These are phyloP conservation scores for Apiotrichum laibachii DNA, from an alignment of 1,284 basidiomycete genomes.

Conservation along the genomic window DNA sequence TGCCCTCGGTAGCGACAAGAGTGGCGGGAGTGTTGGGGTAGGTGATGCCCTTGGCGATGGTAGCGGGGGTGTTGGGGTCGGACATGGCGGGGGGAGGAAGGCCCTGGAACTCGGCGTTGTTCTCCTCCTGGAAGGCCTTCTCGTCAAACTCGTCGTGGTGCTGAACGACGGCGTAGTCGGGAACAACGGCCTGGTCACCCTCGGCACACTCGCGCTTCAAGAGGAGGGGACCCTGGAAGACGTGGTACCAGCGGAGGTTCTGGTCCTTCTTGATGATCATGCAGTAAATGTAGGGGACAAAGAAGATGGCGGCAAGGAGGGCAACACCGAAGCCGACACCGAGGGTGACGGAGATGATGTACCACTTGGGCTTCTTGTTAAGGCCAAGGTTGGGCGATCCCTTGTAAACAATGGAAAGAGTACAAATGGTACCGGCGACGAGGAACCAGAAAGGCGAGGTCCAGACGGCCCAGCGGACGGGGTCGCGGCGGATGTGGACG, in stretches of 20 bases:
- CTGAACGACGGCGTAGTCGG: constrained; percentile 38
- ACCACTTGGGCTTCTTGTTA: constrained; percentile 43
- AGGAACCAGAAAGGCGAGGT: constrained; percentile 54
- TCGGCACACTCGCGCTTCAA: constrained; percentile 44
- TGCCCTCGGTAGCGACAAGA: constrained; percentile 5
- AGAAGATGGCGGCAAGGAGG: constrained; percentile 51
- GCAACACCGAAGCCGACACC: constrained; percentile 50
- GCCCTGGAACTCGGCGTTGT: constrained; percentile 13
- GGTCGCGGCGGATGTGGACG: constrained; percentile 50
- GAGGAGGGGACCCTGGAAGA: constrained; percentile 52
- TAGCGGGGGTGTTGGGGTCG: constrained; percentile 2
- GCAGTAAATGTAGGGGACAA: constrained; percentile 54
- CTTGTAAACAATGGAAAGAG: constrained; percentile 52
- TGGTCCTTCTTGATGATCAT: constrained; percentile 53
- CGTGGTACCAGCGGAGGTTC: constrained; percentile 49
- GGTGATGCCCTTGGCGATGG: not conserved
- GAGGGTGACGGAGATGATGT: constrained; percentile 48
- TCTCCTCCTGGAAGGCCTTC: constrained; percentile 8
- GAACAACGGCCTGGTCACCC: constrained; percentile 10
- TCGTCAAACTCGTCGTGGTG: constrained; percentile 30
- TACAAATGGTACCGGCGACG: constrained; percentile 45
- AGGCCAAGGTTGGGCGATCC: constrained; percentile 53
- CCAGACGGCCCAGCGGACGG: constrained; percentile 48
- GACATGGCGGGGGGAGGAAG: constrained; percentile 31
- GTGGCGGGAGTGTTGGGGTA: constrained; percentile 7